A percentile compares a stretch with the other conserved stretches of the same genome.
These are phyloP conservation scores for Trypanosoma melophagium DNA, from an alignment of 208 protist species.

Conservation along the genomic window DNA sequence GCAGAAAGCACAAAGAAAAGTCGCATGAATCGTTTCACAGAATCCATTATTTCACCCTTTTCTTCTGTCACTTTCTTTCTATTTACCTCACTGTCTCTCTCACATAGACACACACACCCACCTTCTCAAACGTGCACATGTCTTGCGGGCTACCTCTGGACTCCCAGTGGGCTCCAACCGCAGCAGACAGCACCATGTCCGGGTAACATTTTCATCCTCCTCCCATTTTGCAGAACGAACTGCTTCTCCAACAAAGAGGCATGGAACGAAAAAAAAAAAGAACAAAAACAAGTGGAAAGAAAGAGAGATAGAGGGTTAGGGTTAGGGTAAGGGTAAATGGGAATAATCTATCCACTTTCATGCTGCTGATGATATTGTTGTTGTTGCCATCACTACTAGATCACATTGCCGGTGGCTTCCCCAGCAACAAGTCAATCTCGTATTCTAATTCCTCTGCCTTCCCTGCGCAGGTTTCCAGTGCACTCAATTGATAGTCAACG, in stretches of 20 bases:
- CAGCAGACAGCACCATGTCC: no score
- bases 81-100: neutral
- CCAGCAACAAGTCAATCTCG: constrained; percentile 64
- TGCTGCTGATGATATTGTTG: neutral
- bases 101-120: neutral
- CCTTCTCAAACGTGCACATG: no score
- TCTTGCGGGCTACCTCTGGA: no score
- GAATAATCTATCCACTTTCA: no score
- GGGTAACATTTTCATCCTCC: no score
- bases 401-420: constrained; percentile 25
- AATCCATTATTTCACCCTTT: neutral
- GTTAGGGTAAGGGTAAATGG: no score
- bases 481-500: constrained; percentile 63
- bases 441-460: constrained; percentile 53
- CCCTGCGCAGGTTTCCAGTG: constrained; percentile 48
- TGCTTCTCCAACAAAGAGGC: neutral
- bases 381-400: neutral
- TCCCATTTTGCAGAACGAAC: no score
- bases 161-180: no score
- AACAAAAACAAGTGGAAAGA: constrained; percentile 1
- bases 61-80: neutral
- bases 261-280: neutral
- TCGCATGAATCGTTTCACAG: no score
- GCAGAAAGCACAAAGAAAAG: neutral
- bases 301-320: neutral